These are phyloP conservation scores for Suillus discolor DNA, from an alignment of 768 basidiomycete genomes.

Conservation along the genomic window DNA sequence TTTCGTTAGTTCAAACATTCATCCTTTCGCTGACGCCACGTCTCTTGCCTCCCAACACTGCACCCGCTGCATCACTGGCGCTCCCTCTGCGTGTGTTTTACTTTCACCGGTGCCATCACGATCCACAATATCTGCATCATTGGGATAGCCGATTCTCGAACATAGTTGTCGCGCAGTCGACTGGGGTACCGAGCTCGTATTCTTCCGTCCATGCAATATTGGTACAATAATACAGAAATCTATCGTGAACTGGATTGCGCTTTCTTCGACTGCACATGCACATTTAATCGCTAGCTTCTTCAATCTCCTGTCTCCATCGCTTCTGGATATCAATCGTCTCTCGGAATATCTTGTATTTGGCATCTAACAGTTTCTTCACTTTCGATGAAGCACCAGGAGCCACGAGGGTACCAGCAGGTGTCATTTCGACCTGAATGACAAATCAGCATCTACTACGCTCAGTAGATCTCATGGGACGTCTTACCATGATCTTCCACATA, in stretches of 20 bases:
- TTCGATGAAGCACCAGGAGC: conserved; percentile 58
- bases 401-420: conserved; percentile 75
- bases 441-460: background rate
- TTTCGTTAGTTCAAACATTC: no score
- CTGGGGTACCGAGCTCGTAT: background rate
- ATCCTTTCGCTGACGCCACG: no score
- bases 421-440: conserved; percentile 82
- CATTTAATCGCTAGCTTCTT: conserved; percentile 45
- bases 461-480: conserved; percentile 18
- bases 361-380: conserved; percentile 79
- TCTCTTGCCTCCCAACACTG: no score
- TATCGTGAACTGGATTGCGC: background rate
- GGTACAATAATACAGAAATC: conserved; percentile 6
- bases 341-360: conserved; percentile 93
- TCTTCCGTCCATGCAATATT: background rate
- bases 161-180: background rate
- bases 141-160: background rate
- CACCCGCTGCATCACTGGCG: no score
- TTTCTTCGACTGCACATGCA: background rate
- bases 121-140: background rate
- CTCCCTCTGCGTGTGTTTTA: no score
- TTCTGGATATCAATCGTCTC: conserved; percentile 92
- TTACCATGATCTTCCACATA: conserved; percentile 93
- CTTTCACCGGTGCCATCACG: no score
- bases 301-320: conserved; percentile 82